Evolutionary conservation across 768 basidiomycete genomes (phyloP), one percentile per base, ranked within the genome.

Genomic region (Cantharellus cinnabarinus): DNA sequence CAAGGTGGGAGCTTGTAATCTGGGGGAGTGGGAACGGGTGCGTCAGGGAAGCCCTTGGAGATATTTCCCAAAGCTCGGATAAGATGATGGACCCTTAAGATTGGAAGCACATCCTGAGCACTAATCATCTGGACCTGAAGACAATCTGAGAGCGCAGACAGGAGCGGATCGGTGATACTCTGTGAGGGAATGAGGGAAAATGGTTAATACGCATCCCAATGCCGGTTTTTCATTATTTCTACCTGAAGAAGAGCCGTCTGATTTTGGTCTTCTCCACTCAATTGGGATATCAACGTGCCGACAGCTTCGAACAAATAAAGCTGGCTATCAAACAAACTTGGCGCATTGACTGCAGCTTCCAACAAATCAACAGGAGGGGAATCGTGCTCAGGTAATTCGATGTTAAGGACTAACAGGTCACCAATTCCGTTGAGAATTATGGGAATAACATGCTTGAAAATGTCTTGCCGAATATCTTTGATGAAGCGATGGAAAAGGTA

Each of bases 41-140:
- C 84, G 67, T 90, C 89, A 0, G 95, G 95, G 71, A 97, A 98
- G 7, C 95, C 95, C 71, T 95, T 95, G 41, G 91, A 86, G 59
- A 97, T 79, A 65, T 87, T 89, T 7, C 94, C 94, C 29, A 97
- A 74, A 2, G 94, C 91, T 82, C 94, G 85, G 68, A 97, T 84
- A 64, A 83, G 76, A 71, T 98, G 93, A 65, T 98, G 95, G 4
- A 90, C 79, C 66, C 80, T 81, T 58, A 97, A 75, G 65, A 95
- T 80, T n/a, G 87, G 78, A 50, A 85, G 68, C 3, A 87, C 71
- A 63, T 90, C 85, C 52, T 78, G 75, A 2, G 76, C 69, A 4
- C 78, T 78, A 63, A 80, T 79, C 38, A 74, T 70, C 56, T 70
- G 73, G 54, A 75, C 74, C 53, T 76, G 74, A 64, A 80, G 70